A percentile compares a stretch with the other conserved stretches of the same genome.
phyloP scores from a whole-genome alignment of 805 yeast genomes.

The Martiniozyma abietophila region DNA sequence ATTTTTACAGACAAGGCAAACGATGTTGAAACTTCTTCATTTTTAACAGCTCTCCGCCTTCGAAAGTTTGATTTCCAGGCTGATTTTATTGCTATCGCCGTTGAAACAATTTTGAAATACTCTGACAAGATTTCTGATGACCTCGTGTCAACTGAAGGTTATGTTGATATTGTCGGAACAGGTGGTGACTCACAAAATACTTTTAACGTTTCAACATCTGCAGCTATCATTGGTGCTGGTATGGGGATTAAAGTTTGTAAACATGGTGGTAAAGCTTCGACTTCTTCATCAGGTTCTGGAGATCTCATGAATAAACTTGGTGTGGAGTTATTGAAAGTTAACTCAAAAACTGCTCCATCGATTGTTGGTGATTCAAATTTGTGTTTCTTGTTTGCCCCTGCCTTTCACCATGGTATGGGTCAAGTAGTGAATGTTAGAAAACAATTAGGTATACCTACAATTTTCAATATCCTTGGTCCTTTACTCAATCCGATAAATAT shows the following conservation, averaged over 20 bases:
- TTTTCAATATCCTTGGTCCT: constrained; percentile 92
- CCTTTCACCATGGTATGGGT: constrained; percentile 89
- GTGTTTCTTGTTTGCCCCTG: constrained; percentile 82
- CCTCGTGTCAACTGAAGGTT: constrained; percentile 39
- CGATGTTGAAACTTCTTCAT: constrained; percentile 67
- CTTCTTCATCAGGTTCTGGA: constrained; percentile 90
- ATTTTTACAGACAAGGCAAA: constrained; percentile 54
- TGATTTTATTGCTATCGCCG: constrained; percentile 80
- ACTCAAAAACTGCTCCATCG: constrained; percentile 47
- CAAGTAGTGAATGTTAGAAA: constrained; percentile 71
- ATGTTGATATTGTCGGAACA: constrained; percentile 90
- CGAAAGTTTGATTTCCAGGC: constrained; percentile 75
- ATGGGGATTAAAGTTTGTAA: constrained; percentile 74
- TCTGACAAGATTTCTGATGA: constrained; percentile 45
- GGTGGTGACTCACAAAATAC: constrained; percentile 99
- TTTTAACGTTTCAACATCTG: constrained; percentile 89
- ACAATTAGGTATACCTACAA: constrained; percentile 79
- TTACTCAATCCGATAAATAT: constrained; percentile 82
- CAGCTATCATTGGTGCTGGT: constrained; percentile 93
- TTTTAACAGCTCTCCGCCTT: constrained; percentile 67
- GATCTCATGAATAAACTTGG: constrained; percentile 79
- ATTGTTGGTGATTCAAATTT: constrained; percentile 43
- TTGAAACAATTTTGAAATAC: constrained; percentile 56
- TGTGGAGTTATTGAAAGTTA: constrained; percentile 67
- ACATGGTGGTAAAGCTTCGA: constrained; percentile 96